phyloP scores from a whole-genome alignment of 805 yeast species.

The Saccharomycopsis fermentans region DNA sequence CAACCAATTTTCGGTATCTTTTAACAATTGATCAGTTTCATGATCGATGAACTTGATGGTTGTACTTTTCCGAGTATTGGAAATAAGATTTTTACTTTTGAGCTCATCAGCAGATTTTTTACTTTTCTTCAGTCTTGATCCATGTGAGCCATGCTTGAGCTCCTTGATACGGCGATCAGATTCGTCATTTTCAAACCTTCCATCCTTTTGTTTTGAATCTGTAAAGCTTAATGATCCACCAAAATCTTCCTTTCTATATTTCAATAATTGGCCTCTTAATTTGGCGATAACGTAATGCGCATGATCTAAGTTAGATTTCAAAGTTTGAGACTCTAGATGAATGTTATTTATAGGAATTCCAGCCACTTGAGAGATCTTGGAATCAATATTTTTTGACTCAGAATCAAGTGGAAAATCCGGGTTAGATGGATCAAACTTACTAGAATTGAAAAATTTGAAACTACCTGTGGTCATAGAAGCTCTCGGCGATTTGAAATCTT shows the following conservation, averaged over 20 bases:
- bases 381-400: conserved; percentile 24
- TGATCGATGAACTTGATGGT: conserved; percentile 8
- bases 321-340: conserved; percentile 53
- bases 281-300: conserved; percentile 56
- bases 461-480: conserved; percentile 18
- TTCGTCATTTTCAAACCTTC: not conserved
- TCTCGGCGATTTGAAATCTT: not conserved
- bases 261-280: conserved; percentile 41
- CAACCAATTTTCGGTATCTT: conserved; percentile 15
- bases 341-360: conserved; percentile 32
- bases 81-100: conserved; percentile 5
- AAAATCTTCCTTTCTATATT: conserved; percentile 20
- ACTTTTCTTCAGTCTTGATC: not conserved
- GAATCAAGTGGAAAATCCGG: not conserved
- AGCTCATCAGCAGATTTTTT: not conserved
- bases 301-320: conserved; percentile 51
- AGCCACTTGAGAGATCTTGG: conserved; percentile 28
- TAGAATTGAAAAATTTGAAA: conserved; percentile 21
- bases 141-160: not conserved
- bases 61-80: not conserved
- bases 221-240: not conserved
- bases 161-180: not conserved
- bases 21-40: conserved; percentile 16
- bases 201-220: not conserved
- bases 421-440: conserved; percentile 24